Conservation (phyloP, 1,139 yeast species). For the Geotrichum armillariae region DNA sequence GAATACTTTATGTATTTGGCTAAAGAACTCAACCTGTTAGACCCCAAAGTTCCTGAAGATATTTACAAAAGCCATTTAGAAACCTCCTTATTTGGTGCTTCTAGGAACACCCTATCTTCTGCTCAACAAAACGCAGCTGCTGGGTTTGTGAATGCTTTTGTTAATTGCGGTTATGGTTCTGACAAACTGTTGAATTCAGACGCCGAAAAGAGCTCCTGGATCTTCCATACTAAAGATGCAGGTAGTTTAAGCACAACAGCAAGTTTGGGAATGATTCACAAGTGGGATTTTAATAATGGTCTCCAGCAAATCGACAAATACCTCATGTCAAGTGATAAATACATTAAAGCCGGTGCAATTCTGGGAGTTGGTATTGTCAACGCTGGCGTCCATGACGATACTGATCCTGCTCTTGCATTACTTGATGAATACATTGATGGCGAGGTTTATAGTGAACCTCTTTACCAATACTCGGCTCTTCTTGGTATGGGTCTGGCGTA, state of each 20-base stretch:
- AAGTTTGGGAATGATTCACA: conserved; percentile 82
- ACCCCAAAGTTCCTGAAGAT: conserved; percentile 94
- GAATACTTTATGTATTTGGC: conserved; percentile 80
- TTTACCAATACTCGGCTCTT: conserved; percentile 76
- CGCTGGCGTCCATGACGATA: conserved; percentile 92
- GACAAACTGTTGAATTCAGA: conserved; percentile 70
- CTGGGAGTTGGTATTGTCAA: conserved; percentile 96
- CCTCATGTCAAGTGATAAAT: conserved; percentile 80
- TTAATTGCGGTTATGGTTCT: conserved; percentile 86
- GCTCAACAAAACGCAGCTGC: conserved; percentile 97
- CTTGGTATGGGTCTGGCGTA: conserved; percentile 93
- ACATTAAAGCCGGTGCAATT: conserved; percentile 93
- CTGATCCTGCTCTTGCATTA: conserved; percentile 86
- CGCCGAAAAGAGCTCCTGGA: conserved; percentile 78
- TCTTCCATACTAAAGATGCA: conserved; percentile 85
- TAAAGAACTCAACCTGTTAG: conserved; percentile 82
- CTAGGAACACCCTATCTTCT: conserved; percentile 73
- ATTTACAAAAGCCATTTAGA: conserved; percentile 90
- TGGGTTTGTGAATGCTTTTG: conserved; percentile 86
- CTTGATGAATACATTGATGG: conserved; percentile 72
- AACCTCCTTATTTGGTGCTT: conserved; percentile 58
- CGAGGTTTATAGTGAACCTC: conserved; percentile 31
- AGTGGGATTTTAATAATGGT: conserved; percentile 92
- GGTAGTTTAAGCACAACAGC: conserved; percentile 97
- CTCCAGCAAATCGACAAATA: conserved; percentile 87